These are phyloP conservation scores for Oxalis stricta DNA, from an alignment of 441 rosid species.

Conservation along the genomic window DNA sequence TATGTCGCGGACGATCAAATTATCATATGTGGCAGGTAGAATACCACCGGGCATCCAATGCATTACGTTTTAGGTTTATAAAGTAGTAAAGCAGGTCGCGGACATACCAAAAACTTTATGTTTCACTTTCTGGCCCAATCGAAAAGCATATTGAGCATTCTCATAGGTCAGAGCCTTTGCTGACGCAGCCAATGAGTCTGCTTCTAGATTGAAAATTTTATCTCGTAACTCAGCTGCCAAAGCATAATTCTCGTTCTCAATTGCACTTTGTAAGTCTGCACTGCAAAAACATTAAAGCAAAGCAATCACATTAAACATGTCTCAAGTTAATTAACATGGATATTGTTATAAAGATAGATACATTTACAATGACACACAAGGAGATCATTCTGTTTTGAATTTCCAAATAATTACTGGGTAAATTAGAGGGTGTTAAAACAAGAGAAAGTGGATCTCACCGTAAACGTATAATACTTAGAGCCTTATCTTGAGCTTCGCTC, in stretches of 20 bases:
- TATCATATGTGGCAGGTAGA: background rate
- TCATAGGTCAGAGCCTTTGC: conserved; percentile 75
- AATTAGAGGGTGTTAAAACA: too few species aligned
- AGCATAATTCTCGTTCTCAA: conserved; percentile 70
- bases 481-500: conserved; percentile 96
- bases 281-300: conserved; percentile 28
- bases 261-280: conserved; percentile 75
- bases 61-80: background rate
- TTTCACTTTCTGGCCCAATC: conserved; percentile 85
- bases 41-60: background rate
- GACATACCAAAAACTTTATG: conserved; percentile 63
- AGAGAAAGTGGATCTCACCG: conserved; percentile 33
- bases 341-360: too few species aligned
- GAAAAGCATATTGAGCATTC: conserved; percentile 63
- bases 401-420: too few species aligned
- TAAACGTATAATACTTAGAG: conserved; percentile 50
- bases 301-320: conserved; percentile 1
- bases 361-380: too few species aligned
- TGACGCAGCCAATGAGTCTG: conserved; percentile 80
- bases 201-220: conserved; percentile 65
- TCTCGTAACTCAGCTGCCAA: conserved; percentile 71
- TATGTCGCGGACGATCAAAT: too few species aligned
- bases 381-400: too few species aligned
- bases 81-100: conserved; percentile 3
- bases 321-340: too few species aligned